A percentile compares a stretch with the other conserved stretches of the same genome.
phyloP scores from a whole-genome alignment of 2,329 filamentous ascomycete species.

The Ramularia endophylla region DNA sequence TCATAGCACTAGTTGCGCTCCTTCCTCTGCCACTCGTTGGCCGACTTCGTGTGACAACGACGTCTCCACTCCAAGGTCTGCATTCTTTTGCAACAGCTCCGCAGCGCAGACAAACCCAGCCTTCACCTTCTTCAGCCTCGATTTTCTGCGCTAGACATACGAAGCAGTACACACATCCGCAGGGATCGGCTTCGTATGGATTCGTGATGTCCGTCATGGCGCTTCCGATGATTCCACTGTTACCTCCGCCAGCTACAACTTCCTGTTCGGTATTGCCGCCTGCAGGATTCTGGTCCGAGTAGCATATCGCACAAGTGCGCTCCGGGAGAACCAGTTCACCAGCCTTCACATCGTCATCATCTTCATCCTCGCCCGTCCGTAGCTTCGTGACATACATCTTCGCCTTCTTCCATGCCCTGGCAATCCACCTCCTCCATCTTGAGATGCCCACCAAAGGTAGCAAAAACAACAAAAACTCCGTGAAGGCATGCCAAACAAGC shows the following conservation, averaged over 20 bases:
- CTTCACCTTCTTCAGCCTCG: conserved; percentile 88
- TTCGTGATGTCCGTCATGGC: conserved; percentile 93
- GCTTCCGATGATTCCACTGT: conserved; percentile 70
- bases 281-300: conserved; percentile 80
- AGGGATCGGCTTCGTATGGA: conserved; percentile 85
- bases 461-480: conserved; percentile 94
- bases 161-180: conserved; percentile 92
- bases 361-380: conserved; percentile 44
- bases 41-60: conserved; percentile 44
- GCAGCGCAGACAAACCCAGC: conserved; percentile 86
- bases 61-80: conserved; percentile 85
- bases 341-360: conserved; percentile 38
- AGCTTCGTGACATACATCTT: conserved; percentile 53
- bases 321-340: conserved; percentile 80
- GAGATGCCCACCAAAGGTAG: conserved; percentile 94
- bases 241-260: conserved; percentile 50
- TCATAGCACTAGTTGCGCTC: conserved; percentile 8
- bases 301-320: conserved; percentile 93
- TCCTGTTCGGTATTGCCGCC: conserved; percentile 62
- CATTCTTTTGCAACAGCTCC: conserved; percentile 79
- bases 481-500: conserved; percentile 99
- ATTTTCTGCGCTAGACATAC: conserved; percentile 87
- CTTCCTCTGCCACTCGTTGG: conserved; percentile 3
- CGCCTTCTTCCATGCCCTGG: conserved; percentile 76
- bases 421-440: conserved; percentile 86